Conservation (phyloP, 2,329 filamentous ascomycete species). For the Cryoendolithus antarcticus region DNA sequence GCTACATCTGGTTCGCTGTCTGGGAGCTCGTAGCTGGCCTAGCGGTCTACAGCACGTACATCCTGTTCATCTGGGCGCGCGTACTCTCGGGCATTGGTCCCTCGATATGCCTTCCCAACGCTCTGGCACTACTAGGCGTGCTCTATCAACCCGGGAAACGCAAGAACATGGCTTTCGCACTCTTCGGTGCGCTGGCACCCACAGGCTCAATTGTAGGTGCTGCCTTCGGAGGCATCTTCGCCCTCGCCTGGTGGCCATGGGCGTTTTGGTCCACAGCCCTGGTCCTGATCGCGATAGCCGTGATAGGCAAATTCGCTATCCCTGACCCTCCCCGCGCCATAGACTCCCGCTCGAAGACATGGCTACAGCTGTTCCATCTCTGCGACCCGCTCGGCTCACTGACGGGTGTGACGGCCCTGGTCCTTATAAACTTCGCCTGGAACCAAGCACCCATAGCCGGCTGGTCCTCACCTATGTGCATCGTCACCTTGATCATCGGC, state of each 20-base stretch:
- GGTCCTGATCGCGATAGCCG: conserved; percentile 13
- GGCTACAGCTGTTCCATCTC: conserved; percentile 12
- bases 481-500: conserved; percentile 18
- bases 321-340: conserved; percentile 4
- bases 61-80: conserved; percentile 26
- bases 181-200: conserved; percentile 26
- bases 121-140: conserved; percentile 24
- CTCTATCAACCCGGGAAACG: conserved; percentile 23
- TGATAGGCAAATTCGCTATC: conserved; percentile 9
- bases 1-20: conserved; percentile 28
- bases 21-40: conserved; percentile 31
- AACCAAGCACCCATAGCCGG: conserved; percentile 22
- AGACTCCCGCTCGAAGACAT: conserved; percentile 1
- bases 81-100: conserved; percentile 30
- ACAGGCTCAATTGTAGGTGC: conserved; percentile 24
- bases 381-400: conserved; percentile 12
- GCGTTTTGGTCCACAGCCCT: conserved; percentile 17
- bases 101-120: conserved; percentile 26
- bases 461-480: conserved; percentile 18
- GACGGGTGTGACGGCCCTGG: conserved; percentile 18
- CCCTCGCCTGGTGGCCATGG: conserved; percentile 25
- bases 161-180: conserved; percentile 27
- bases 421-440: conserved; percentile 22
- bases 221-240: conserved; percentile 23
- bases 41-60: conserved; percentile 21